Evolutionary conservation across 1,139 yeast genomes (phyloP).

Genomic region (Tardiomyces depauwii): DNA sequence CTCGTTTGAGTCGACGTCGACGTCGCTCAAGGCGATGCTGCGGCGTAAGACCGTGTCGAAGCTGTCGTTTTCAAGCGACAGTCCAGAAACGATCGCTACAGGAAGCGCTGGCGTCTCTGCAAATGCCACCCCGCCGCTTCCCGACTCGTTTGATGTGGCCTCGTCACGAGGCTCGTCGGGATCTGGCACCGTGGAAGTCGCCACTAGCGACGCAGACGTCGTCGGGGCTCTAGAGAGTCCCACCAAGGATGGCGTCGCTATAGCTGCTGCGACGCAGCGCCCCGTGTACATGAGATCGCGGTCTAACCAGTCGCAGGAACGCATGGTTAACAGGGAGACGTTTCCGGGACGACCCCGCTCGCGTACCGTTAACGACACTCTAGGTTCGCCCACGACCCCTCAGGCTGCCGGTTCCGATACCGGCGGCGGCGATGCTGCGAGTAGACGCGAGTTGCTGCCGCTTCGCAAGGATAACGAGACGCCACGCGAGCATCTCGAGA

Average conservation of each 20-base stretch:
- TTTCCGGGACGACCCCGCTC: neutral
- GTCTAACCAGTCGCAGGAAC: neutral
- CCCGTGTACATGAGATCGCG: neutral
- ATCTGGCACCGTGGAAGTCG: too few species aligned
- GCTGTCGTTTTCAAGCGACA: neutral
- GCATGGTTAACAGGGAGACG: neutral
- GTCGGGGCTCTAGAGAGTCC: too few species aligned
- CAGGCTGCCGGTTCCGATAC: too few species aligned
- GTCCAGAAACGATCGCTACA: too few species aligned
- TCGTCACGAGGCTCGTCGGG: too few species aligned
- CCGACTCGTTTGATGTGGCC: too few species aligned
- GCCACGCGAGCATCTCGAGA: constrained; percentile 26
- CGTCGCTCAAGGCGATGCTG: neutral
- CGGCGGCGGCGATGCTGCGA: too few species aligned
- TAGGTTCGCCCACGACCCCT: neutral
- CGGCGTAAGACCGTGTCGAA: neutral
- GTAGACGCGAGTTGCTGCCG: neutral
- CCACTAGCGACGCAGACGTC: too few species aligned
- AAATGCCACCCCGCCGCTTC: too few species aligned
- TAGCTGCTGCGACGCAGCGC: too few species aligned
- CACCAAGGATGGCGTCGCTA: too few species aligned
- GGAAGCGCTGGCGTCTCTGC: too few species aligned
- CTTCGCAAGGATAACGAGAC: constrained; percentile 20
- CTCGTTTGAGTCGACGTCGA: neutral
- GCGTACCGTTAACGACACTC: neutral